A percentile compares a stretch with the other conserved stretches of the same genome.
Conservation (phyloP, 2,329 filamentous ascomycete genomes). For the Alternaria sp. region DNA sequence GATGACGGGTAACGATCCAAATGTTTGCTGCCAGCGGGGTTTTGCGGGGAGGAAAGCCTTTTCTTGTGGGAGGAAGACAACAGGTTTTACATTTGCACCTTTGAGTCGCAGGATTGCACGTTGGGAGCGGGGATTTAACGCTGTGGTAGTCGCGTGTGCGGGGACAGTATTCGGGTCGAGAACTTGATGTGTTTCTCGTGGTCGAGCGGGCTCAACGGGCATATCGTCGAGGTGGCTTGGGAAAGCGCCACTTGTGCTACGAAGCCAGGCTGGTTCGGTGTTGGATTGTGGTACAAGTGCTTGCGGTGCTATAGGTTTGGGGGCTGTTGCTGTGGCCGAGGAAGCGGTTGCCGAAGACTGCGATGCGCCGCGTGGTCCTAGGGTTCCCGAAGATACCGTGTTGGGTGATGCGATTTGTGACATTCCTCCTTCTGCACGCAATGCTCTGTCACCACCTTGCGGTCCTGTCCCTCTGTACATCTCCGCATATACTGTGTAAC, state of each 20-base stretch:
- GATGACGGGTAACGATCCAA: constrained; percentile 61
- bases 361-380: constrained; percentile 33
- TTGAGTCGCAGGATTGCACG: constrained; percentile 42
- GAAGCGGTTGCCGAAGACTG: constrained; percentile 53
- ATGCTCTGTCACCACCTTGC: constrained; percentile 53
- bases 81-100: constrained; percentile 50
- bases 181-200: constrained; percentile 46
- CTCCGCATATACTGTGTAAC: constrained; percentile 59
- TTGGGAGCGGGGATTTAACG: constrained; percentile 32
- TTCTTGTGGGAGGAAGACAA: constrained; percentile 55
- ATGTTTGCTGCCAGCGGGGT: constrained; percentile 54
- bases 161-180: constrained; percentile 27
- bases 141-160: constrained; percentile 31
- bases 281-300: constrained; percentile 28
- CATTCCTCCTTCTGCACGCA: constrained; percentile 49
- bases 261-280: constrained; percentile 33
- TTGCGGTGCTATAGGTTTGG: constrained; percentile 27
- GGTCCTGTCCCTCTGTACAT: constrained; percentile 57
- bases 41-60: constrained; percentile 58
- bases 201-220: constrained; percentile 13
- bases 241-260: constrained; percentile 35
- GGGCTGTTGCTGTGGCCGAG: constrained; percentile 52
- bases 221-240: constrained; percentile 34
- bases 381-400: constrained; percentile 46
- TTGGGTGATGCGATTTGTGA: constrained; percentile 48